A percentile compares a stretch with the other conserved stretches of the same genome.
Evolutionary conservation across 257 asterid genomes (phyloP).

Genomic region (Perilla frutescens): DNA sequence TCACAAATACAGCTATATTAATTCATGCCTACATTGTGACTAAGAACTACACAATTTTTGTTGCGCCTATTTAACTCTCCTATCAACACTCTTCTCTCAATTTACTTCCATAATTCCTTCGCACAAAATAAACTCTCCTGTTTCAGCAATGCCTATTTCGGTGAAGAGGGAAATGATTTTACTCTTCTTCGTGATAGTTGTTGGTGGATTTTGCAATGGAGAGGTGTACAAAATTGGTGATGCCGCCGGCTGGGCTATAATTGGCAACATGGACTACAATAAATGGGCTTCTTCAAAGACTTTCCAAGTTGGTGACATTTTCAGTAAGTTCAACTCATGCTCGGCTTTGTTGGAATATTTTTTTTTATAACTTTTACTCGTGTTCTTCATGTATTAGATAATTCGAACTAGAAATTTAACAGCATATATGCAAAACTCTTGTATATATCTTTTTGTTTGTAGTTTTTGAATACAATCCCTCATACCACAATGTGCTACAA

Average conservation of each 20-base stretch:
- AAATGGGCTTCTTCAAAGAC: slow-evolving; percentile 58
- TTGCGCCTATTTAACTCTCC: slow-evolving; percentile 18
- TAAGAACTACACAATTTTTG: not conserved
- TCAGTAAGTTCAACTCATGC: slow-evolving; percentile 36
- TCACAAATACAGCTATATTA: not conserved
- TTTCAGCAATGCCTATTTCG: slow-evolving; percentile 39
- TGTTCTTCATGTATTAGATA: too few species aligned
- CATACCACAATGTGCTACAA: slow-evolving; percentile 56
- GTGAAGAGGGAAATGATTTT: slow-evolving; percentile 31
- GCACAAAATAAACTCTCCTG: not conserved
- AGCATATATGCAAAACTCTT: too few species aligned
- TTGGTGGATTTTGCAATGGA: slow-evolving; percentile 29
- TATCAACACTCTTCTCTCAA: slow-evolving; percentile 17
- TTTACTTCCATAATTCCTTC: not conserved
- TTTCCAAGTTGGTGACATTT: slow-evolving; percentile 50
- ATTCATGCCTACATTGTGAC: slow-evolving; percentile 49
- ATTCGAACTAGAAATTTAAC: too few species aligned
- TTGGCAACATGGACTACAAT: slow-evolving; percentile 51
- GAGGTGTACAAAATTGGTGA: slow-evolving; percentile 63
- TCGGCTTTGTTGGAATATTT: not conserved
- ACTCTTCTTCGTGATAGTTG: slow-evolving; percentile 30
- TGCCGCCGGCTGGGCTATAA: slow-evolving; percentile 54
- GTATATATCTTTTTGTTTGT: not conserved
- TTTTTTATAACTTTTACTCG: not conserved
- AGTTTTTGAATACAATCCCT: slow-evolving; percentile 57